Conservation (phyloP, 495 filamentous ascomycete genomes). For the Pseudotulostoma volvatum region DNA sequence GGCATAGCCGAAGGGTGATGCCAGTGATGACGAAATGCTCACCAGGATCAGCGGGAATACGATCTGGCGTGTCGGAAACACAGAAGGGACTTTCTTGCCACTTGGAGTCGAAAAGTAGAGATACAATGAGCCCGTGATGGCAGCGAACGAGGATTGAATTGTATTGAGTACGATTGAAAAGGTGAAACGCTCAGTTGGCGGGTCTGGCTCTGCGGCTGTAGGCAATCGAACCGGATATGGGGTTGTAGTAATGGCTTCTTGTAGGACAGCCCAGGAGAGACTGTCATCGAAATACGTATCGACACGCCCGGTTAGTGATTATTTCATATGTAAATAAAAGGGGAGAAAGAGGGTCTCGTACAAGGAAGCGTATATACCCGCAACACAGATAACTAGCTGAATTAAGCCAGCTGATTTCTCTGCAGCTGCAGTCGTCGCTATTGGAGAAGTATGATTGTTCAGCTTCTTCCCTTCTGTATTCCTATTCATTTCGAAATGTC, state of each 20-base stretch:
- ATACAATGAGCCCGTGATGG: slow-evolving; percentile 64
- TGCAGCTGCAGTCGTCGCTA: slow-evolving; percentile 7
- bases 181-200: slow-evolving; percentile 52
- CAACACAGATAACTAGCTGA: slow-evolving; percentile 72
- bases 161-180: slow-evolving; percentile 92
- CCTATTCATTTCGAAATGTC: slow-evolving; percentile 15
- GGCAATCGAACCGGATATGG: slow-evolving; percentile 38
- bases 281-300: slow-evolving; percentile 26
- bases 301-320: background rate
- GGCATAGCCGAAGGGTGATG: slow-evolving; percentile 89
- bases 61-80: slow-evolving; percentile 63
- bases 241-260: slow-evolving; percentile 97
- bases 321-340: slow-evolving; percentile 3
- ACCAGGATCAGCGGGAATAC: slow-evolving; percentile 70
- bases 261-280: slow-evolving; percentile 86
- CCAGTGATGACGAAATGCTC: slow-evolving; percentile 71
- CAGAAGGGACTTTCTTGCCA: slow-evolving; percentile 34
- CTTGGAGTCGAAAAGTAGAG: slow-evolving; percentile 49
- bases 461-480: background rate
- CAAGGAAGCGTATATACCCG: slow-evolving; percentile 93
- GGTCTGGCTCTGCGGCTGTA: slow-evolving; percentile 34
- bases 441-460: background rate
- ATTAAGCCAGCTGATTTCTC: slow-evolving; percentile 34
- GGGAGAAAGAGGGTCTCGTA: slow-evolving; percentile 29
- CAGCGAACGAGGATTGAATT: slow-evolving; percentile 83